Conservation (phyloP, 768 basidiomycete genomes). For the Hygrophorus russula region DNA sequence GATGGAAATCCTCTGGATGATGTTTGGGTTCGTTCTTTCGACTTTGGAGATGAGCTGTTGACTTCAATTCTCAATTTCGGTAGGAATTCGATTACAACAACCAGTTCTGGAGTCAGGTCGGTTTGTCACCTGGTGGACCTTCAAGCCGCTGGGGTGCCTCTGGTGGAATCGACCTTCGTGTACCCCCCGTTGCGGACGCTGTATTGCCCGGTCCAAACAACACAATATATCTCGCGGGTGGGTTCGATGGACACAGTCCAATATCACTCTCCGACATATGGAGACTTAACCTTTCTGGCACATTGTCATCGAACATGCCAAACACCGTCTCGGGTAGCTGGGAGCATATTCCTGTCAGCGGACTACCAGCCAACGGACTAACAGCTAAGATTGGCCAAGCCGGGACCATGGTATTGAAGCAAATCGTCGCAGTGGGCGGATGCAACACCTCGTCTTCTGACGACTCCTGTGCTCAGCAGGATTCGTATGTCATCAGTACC, state of each 20-base stretch:
- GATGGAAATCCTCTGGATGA: slow-evolving; percentile 47
- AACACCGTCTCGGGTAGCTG: slow-evolving; percentile 43
- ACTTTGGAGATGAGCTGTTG: slow-evolving; percentile 1
- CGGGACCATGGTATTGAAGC: slow-evolving; percentile 42
- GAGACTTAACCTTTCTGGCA: slow-evolving; percentile 58
- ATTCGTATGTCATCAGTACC: slow-evolving; percentile 47
- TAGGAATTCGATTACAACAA: slow-evolving; percentile 71
- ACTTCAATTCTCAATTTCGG: slow-evolving; percentile 5
- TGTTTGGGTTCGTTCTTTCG: slow-evolving; percentile 49
- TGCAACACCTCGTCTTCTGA: slow-evolving; percentile 36
- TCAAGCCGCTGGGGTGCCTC: slow-evolving; percentile 58
- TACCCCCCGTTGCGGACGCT: slow-evolving; percentile 28
- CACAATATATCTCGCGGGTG: slow-evolving; percentile 67
- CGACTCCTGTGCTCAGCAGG: slow-evolving; percentile 45
- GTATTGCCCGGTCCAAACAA: slow-evolving; percentile 48
- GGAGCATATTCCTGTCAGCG: slow-evolving; percentile 32
- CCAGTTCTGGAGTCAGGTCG: slow-evolving; percentile 65
- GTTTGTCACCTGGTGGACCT: slow-evolving; percentile 40
- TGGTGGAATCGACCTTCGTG: slow-evolving; percentile 63
- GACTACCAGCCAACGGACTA: slow-evolving; percentile 25
- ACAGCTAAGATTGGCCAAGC: slow-evolving; percentile 38
- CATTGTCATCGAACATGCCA: slow-evolving; percentile 58
- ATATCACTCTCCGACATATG: slow-evolving; percentile 57
- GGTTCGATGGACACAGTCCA: slow-evolving; percentile 34
- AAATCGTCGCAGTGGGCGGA: slow-evolving; percentile 49